Evolutionary conservation across 2,329 filamentous ascomycete genomes (phyloP), one percentile per base, ranked within the genome.

Genomic region (Huntiella moniliformis): DNA sequence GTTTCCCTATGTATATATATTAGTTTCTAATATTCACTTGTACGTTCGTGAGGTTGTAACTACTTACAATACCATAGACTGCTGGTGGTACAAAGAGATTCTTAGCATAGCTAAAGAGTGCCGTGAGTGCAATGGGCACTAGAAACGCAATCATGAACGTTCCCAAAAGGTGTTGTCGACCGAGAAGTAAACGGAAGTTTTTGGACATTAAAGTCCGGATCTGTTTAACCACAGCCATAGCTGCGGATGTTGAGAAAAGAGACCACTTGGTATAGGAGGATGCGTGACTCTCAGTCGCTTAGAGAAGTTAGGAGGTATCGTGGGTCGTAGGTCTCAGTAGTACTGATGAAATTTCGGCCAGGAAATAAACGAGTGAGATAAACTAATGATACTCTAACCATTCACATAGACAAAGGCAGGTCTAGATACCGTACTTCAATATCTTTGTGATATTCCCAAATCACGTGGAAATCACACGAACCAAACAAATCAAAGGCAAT

Each of bases 31-130:
- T 32, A 31, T 38, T 17, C 22, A 11, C 12, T 28, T 15, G 22
- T 13, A 2, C 4, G 12, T 22, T 32, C 6, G 3, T 5, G 7
- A 16, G n/a, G 38, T 16, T 32, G 22, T 28, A 31, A 31, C 39
- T 22, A 50, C 48, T 39, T 38, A 50, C 48, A 52, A 94, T 76
- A 38, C 87, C 87, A 55, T 71, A 93, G 3, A 70, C 63, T 1
- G 81, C 79, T 1, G 82, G 79, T 1, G 84, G 79, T 3, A 87
- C 73, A 55, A 93, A 88, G 51, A 94, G 73, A 58, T 87, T 87
- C 53, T 82, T 79, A 12, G 84, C 79, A 58, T 81, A 88, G 45
- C 66, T 72, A 50, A 80, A 67, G 54, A 79, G 75, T 16, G 68
- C 61, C 36, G 72, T 67, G 44, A 80, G 61, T 38, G 70, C 56